Conservation (phyloP, 2,329 filamentous ascomycete genomes). For the Sporothrix sp. region DNA sequence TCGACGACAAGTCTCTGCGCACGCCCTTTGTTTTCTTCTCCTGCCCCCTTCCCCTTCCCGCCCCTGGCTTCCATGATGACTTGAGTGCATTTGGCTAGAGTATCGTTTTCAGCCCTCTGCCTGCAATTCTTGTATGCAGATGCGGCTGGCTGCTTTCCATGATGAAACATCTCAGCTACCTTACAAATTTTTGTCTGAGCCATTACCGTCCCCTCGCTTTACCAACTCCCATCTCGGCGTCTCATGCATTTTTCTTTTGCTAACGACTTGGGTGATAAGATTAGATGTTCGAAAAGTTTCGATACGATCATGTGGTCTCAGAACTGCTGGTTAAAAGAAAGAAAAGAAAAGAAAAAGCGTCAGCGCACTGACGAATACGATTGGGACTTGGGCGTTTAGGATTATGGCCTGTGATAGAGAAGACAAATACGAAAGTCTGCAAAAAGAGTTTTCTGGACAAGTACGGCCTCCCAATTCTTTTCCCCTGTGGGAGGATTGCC, state of each 20-base stretch:
- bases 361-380: constrained; percentile 10
- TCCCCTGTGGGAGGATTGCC: constrained; percentile 18
- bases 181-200: constrained; percentile 79
- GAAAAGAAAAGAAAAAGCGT: neutral
- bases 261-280: neutral
- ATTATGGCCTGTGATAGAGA: constrained; percentile 90
- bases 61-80: constrained; percentile 65
- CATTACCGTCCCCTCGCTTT: constrained; percentile 14
- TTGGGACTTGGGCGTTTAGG: constrained; percentile 38
- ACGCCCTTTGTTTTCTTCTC: neutral
- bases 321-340: neutral
- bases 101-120: constrained; percentile 57
- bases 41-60: neutral
- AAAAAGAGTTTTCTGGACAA: constrained; percentile 72
- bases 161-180: constrained; percentile 99
- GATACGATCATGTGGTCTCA: constrained; percentile 6
- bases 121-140: constrained; percentile 66
- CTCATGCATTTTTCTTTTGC: neutral
- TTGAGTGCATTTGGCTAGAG: constrained; percentile 99
- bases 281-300: constrained; percentile 12
- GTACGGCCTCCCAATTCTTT: constrained; percentile 46
- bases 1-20: neutral
- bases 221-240: neutral
- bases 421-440: constrained; percentile 74
- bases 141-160: constrained; percentile 62